Evolutionary conservation across 306 rosid species (phyloP).

Genomic region (Citrullus mucosospermus): DNA sequence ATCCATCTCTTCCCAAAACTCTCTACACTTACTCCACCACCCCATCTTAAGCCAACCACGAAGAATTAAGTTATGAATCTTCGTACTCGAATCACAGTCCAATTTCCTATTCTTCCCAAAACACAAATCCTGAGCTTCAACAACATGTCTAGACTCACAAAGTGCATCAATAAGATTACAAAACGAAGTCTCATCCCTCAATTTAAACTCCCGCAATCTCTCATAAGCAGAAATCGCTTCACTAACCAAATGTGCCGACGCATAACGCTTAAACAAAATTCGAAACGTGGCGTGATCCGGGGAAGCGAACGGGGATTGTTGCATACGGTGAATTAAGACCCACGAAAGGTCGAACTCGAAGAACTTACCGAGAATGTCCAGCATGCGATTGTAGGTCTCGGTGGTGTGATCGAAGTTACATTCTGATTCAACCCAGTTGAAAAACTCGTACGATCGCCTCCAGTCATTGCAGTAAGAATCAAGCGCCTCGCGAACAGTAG

Average conservation of each 20-base stretch:
- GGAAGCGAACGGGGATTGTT: constrained; percentile 20
- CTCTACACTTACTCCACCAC: constrained; percentile 83
- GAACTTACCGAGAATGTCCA: constrained; percentile 73
- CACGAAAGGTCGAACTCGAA: constrained; percentile 63
- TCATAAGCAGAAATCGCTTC: constrained; percentile 52
- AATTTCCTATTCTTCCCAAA: constrained; percentile 27
- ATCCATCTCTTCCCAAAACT: constrained; percentile 90
- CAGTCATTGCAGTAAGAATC: constrained; percentile 65
- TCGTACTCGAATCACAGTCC: constrained; percentile 21
- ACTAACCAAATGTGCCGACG: constrained; percentile 43
- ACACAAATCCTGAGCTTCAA: constrained; percentile 59
- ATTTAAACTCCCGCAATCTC: constrained; percentile 37
- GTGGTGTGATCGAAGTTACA: constrained; percentile 42
- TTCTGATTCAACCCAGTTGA: constrained; percentile 47
- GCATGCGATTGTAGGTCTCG: constrained; percentile 45
- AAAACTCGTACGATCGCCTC: constrained; percentile 70
- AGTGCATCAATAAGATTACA: constrained; percentile 58
- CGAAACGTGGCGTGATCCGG: constrained; percentile 73
- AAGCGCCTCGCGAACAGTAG: constrained; percentile 42
- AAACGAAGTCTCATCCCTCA: constrained; percentile 57
- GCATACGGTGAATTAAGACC: constrained; percentile 56
- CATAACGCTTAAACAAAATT: constrained; percentile 65
- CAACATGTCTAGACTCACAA: constrained; percentile 72
- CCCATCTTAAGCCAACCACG: constrained; percentile 74
- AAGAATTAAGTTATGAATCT: constrained; percentile 58